Evolutionary conservation across 2,329 filamentous ascomycete genomes (phyloP), one percentile per base, ranked within the genome.

Genomic region (Tolypocladium capitatum): DNA sequence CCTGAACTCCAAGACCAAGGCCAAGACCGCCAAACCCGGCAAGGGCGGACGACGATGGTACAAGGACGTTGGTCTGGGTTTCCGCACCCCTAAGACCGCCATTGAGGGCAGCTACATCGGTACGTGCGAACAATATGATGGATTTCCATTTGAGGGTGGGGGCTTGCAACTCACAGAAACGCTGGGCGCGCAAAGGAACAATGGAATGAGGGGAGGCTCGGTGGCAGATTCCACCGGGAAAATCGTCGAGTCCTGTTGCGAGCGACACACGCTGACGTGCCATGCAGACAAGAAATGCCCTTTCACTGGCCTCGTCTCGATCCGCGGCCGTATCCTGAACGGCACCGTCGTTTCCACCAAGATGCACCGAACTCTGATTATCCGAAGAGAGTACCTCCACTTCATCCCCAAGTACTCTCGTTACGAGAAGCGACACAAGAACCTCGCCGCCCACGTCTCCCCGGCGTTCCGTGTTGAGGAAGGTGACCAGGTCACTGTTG

Each of bases 371-470:
- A 98, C 92, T 66, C 78, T 97, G 71, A 85, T 98, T 77, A 94
- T 98, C 81, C 92, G 92, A 73, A 85, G 92, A 75, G 92, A 98
- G 82, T 98, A 98, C 82, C 88, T 98, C 56, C 92, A 98, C 81
- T 98, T 87, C 78, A 86, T 98, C 71, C 90, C 90, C 74, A 98
- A 98, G 81, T 98, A 98, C 84, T 81, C 86, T 71, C 87, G 92
- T 84, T 98, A 98, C 76, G 94, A 98, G 88, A 97, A 96, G 85
- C 83, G 92, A 73, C 92, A 98, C 87, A 96, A 96, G 86, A 98
- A 98, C 84, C 81, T 98, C 60, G 88, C 92, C 67, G 92, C 91
- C 61, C 92, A 98, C 83, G 91, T 97, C 67, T 96, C 90, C 58
- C 92, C 92, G 65, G 91, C 91, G 73, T 98, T 98, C 89, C 92